Percentiles rank a stretch among this genome's conserved stretches.
These are phyloP conservation scores for Penicillium concentricum DNA, from an alignment of 2,329 filamentous ascomycete species.

Conservation along the genomic window DNA sequence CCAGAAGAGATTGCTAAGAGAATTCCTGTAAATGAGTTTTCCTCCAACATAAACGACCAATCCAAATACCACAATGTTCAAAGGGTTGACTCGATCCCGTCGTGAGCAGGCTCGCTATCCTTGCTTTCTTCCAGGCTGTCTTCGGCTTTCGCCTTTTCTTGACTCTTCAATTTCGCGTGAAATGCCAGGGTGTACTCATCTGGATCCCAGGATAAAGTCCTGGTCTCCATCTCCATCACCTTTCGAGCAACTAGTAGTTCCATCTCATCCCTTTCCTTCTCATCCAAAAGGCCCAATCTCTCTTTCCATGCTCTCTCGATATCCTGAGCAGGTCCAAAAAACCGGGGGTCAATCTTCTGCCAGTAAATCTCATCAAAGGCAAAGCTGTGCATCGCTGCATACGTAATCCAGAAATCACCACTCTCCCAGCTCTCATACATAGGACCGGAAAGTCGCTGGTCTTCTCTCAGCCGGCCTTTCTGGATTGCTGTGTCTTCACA, in stretches of 20 bases:
- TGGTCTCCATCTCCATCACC: not conserved
- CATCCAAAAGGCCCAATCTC: not conserved
- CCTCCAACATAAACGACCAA: not conserved
- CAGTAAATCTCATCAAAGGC: not conserved
- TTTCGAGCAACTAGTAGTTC: not conserved
- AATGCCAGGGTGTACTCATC: not conserved
- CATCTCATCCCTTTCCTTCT: slow-evolving; percentile 6
- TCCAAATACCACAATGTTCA: not conserved
- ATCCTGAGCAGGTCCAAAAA: not conserved
- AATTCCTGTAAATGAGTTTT: not conserved
- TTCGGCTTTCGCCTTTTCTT: not conserved
- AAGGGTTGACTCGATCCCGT: not conserved
- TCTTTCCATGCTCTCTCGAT: not conserved
- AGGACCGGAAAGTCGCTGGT: not conserved
- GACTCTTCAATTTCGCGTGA: not conserved
- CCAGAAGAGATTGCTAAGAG: not conserved
- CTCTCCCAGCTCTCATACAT: not conserved
- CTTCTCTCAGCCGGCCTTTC: not conserved
- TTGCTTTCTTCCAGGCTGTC: not conserved
- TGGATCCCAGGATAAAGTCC: not conserved
- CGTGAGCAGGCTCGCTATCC: not conserved
- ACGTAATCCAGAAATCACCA: not conserved
- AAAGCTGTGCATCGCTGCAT: not conserved
- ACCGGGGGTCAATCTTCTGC: not conserved
- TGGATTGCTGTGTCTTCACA: not conserved